Percentiles rank a stretch among this genome's conserved stretches.
phyloP scores from a whole-genome alignment of 2,329 filamentous ascomycete genomes.

The Aureobasidium pullulans region DNA sequence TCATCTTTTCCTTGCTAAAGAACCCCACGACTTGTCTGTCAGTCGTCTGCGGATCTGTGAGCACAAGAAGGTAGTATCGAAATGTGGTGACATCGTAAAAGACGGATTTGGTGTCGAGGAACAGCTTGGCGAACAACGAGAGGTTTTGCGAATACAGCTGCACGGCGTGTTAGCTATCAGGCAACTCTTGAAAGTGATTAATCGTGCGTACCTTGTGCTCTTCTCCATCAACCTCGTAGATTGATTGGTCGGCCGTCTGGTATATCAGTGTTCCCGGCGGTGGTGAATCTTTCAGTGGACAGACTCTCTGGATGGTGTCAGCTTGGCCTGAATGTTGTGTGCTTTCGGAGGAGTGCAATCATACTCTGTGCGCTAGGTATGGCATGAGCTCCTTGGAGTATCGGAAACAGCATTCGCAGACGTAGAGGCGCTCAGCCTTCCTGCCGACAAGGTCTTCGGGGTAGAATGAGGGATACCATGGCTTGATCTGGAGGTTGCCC shows the following conservation, averaged over 20 bases:
- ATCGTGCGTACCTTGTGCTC: conserved; percentile 50
- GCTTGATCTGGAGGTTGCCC: conserved; percentile 73
- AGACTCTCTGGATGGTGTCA: conserved; percentile 34
- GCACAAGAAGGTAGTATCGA: conserved; percentile 86
- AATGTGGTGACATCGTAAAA: conserved; percentile 96
- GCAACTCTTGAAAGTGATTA: background rate
- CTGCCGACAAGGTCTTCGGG: conserved; percentile 52
- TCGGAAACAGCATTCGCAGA: conserved; percentile 91
- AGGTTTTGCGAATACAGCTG: conserved; percentile 86
- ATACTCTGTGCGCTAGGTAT: conserved; percentile 31
- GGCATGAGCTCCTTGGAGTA: conserved; percentile 58
- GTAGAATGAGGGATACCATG: conserved; percentile 93
- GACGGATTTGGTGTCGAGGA: conserved; percentile 95
- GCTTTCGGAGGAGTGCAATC: background rate
- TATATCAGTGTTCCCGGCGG: conserved; percentile 71
- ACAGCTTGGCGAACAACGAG: conserved; percentile 92
- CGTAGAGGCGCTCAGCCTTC: conserved; percentile 56
- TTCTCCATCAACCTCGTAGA: conserved; percentile 91
- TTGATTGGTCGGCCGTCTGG: conserved; percentile 68
- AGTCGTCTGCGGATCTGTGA: conserved; percentile 47
- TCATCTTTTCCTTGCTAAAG: conserved; percentile 98
- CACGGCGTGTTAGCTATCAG: background rate
- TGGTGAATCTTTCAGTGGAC: conserved; percentile 31
- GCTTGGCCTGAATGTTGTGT: conserved; percentile 19
- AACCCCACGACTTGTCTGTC: conserved; percentile 70